phyloP scores from a whole-genome alignment of 2,329 filamentous ascomycete species.

The Beauveria varroae region DNA sequence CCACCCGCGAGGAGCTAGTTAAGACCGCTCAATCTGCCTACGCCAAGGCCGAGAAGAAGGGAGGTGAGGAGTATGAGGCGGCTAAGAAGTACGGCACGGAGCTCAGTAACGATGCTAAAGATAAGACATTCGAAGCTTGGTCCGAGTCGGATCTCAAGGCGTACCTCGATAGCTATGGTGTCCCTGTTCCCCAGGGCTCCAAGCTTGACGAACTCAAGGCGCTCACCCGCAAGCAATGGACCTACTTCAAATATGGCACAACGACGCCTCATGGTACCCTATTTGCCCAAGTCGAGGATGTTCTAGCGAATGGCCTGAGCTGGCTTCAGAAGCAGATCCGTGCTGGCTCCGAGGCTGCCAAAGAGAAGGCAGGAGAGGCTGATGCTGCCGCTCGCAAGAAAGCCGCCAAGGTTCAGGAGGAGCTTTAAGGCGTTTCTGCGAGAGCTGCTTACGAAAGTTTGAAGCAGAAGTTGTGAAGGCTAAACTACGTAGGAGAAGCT shows the following conservation, averaged over 20 bases:
- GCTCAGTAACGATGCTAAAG: conserved; percentile 58
- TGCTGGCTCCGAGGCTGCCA: conserved; percentile 39
- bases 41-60: conserved; percentile 48
- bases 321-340: conserved; percentile 45
- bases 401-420: conserved; percentile 34
- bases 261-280: conserved; percentile 57
- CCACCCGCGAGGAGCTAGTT: conserved; percentile 66
- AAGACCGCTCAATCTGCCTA: conserved; percentile 56
- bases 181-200: conserved; percentile 59
- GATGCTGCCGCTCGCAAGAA: conserved; percentile 22
- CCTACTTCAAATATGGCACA: conserved; percentile 72
- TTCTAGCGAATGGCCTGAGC: conserved; percentile 38
- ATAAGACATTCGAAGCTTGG: conserved; percentile 64
- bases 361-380: conserved; percentile 36
- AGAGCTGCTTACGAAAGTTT: not conserved
- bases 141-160: conserved; percentile 65
- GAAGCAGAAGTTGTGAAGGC: not conserved
- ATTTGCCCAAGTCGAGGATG: conserved; percentile 53
- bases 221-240: conserved; percentile 62
- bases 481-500: not conserved
- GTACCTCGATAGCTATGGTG: conserved; percentile 72
- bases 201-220: conserved; percentile 63
- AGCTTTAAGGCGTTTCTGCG: conserved; percentile 31
- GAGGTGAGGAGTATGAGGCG: conserved; percentile 54
- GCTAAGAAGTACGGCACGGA: conserved; percentile 63